phyloP scores from a whole-genome alignment of 2,329 filamentous ascomycete species.

The Phymatotrichopsis omnivora region DNA sequence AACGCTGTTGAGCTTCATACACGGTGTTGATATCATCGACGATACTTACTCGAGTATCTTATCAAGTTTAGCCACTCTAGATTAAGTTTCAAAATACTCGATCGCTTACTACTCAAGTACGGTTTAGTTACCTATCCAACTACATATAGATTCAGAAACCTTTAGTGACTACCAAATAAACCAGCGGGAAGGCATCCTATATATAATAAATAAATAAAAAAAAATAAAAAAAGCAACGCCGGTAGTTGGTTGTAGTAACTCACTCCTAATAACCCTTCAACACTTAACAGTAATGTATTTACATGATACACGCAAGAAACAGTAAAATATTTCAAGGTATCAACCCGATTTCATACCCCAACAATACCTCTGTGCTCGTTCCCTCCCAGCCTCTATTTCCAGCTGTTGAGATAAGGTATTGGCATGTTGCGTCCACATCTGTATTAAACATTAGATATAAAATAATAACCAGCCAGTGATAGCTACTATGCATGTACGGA shows the following conservation, averaged over 20 bases:
- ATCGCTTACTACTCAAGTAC: too few species aligned
- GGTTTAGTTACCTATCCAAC: too few species aligned
- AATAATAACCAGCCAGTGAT: neutral
- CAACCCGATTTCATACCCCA: conserved; percentile 79
- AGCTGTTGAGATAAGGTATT: conserved; percentile 83
- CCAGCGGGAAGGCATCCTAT: too few species aligned
- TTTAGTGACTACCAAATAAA: too few species aligned
- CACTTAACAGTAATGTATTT: neutral
- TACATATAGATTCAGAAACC: too few species aligned
- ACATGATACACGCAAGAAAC: neutral
- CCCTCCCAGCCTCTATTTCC: conserved; percentile 96
- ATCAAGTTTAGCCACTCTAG: too few species aligned
- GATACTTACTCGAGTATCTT: too few species aligned
- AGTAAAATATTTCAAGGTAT: neutral
- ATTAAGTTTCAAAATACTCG: too few species aligned
- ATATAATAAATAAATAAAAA: too few species aligned
- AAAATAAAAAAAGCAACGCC: too few species aligned
- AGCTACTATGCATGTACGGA: neutral
- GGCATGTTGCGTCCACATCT: conserved; percentile 67
- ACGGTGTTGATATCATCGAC: too few species aligned
- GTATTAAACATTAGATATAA: neutral
- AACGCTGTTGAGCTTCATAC: too few species aligned
- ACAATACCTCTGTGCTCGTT: conserved; percentile 72
- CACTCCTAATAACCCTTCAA: neutral
- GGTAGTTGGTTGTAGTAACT: neutral